Evolutionary conservation across 192 early-diverging fungal genomes (phyloP).

Genomic region (Backusella australiensis): DNA sequence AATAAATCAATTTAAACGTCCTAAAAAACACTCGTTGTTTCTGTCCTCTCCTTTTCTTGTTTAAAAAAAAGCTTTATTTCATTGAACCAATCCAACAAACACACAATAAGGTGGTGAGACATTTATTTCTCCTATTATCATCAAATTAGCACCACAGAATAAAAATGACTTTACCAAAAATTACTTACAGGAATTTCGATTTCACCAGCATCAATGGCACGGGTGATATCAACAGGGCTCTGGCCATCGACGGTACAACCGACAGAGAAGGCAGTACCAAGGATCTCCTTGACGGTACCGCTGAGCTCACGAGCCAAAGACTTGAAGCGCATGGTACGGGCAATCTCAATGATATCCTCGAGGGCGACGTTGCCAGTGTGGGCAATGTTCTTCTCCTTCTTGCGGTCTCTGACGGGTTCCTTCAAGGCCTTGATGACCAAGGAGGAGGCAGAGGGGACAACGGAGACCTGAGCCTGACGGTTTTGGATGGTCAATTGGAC

Average conservation of each 20-base stretch:
- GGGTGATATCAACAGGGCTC: constrained; percentile 82
- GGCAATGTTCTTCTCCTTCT: too few relatives aligned
- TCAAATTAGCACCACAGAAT: not conserved
- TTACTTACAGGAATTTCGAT: constrained; percentile 59
- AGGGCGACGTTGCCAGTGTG: too few relatives aligned
- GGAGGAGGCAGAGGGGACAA: too few relatives aligned
- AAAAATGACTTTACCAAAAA: not conserved
- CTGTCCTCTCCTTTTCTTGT: not conserved
- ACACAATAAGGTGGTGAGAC: constrained; percentile 7
- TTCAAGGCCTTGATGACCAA: too few relatives aligned
- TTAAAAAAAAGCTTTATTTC: constrained; percentile 7
- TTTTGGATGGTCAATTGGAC: constrained; percentile 97
- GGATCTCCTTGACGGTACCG: constrained; percentile 95
- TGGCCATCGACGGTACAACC: constrained; percentile 99
- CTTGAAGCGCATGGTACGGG: too few relatives aligned
- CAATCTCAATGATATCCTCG: too few relatives aligned
- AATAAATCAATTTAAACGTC: not conserved
- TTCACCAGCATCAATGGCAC: constrained; percentile 86
- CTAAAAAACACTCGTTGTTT: not conserved
- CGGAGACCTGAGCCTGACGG: too few relatives aligned
- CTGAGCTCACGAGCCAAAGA: constrained; percentile 90
- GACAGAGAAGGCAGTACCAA: constrained; percentile 91
- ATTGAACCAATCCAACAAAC: constrained; percentile 13
- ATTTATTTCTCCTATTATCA: constrained; percentile 27
- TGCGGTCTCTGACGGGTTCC: too few relatives aligned